A percentile compares a stretch with the other conserved stretches of the same genome.
Conservation (phyloP, 2,329 filamentous ascomycete genomes). For the Exophiala oligosperma region DNA sequence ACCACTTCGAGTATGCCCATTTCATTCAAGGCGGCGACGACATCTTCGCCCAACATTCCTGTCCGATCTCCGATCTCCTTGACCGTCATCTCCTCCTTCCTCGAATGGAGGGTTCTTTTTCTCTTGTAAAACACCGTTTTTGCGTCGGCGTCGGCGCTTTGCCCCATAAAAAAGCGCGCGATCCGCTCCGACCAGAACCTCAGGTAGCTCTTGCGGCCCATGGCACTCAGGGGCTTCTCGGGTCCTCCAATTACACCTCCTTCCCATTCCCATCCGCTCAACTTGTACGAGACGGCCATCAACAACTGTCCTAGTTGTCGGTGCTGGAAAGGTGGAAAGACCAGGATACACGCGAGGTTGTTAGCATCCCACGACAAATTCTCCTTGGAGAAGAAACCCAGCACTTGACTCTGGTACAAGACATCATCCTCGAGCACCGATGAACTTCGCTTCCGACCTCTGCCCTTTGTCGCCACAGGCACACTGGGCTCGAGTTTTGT, state of each 20-base stretch:
- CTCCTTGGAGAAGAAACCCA: conserved; percentile 98
- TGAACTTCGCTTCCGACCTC: conserved; percentile 23
- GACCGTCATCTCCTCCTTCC: conserved; percentile 59
- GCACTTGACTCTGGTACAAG: conserved; percentile 54
- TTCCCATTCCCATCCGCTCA: conserved; percentile 71
- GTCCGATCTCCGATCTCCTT: conserved; percentile 73
- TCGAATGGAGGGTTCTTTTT: conserved; percentile 24
- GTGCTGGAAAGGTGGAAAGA: conserved; percentile 94
- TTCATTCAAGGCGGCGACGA: conserved; percentile 71
- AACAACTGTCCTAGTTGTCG: conserved; percentile 84
- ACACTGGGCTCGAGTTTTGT: conserved; percentile 38
- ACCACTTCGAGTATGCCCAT: conserved; percentile 67
- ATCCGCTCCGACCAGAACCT: conserved; percentile 86
- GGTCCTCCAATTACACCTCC: conserved; percentile 78
- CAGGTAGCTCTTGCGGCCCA: conserved; percentile 79
- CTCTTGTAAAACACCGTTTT: conserved; percentile 36
- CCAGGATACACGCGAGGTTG: conserved; percentile 91
- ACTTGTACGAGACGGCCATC: conserved; percentile 91
- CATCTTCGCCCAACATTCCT: conserved; percentile 83
- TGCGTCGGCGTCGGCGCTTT: conserved; percentile 33
- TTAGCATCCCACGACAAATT: conserved; percentile 99
- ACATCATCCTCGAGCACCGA: conserved; percentile 35
- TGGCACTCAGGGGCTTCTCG: conserved; percentile 86
- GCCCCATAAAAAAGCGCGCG: conserved; percentile 57
- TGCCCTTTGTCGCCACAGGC: conserved; percentile 12